Percentiles rank a stretch among this genome's conserved stretches.
These are phyloP conservation scores for Calonectria leucothoes DNA, from an alignment of 2,329 filamentous ascomycete species.

Conservation along the genomic window DNA sequence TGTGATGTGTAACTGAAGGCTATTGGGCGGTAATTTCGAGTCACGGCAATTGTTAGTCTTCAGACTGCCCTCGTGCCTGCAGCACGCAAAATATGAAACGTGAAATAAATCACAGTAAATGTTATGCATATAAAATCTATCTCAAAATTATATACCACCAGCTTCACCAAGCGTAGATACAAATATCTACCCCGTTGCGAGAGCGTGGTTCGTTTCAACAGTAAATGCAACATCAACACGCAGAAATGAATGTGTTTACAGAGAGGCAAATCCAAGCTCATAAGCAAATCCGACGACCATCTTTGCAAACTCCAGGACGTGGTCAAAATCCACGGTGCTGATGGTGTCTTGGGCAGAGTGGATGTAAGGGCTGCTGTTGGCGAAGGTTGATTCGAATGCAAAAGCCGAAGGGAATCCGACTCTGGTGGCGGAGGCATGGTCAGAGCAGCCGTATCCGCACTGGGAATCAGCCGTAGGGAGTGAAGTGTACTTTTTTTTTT, in stretches of 20 bases:
- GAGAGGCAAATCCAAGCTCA: slow-evolving; percentile 64
- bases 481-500: slow-evolving; percentile 43
- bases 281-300: slow-evolving; percentile 60
- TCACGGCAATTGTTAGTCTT: not conserved
- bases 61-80: not conserved
- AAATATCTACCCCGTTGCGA: not conserved
- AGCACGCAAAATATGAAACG: not conserved
- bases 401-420: slow-evolving; percentile 75
- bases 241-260: not conserved
- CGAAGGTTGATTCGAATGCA: slow-evolving; percentile 71
- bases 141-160: not conserved
- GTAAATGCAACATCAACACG: not conserved
- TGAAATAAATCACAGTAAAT: not conserved
- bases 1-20: not conserved
- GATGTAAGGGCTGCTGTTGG: slow-evolving; percentile 75
- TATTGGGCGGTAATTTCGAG: not conserved
- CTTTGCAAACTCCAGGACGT: slow-evolving; percentile 73
- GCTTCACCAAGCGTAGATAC: not conserved
- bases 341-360: slow-evolving; percentile 80
- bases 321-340: slow-evolving; percentile 74
- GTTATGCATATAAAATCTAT: not conserved
- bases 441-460: slow-evolving; percentile 72
- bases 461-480: slow-evolving; percentile 58
- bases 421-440: slow-evolving; percentile 71
- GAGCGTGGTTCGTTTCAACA: not conserved